Evolutionary conservation across 331 rosid genomes (phyloP), one percentile per base, ranked within the genome.

Genomic region (Pyrus hybrid): DNA sequence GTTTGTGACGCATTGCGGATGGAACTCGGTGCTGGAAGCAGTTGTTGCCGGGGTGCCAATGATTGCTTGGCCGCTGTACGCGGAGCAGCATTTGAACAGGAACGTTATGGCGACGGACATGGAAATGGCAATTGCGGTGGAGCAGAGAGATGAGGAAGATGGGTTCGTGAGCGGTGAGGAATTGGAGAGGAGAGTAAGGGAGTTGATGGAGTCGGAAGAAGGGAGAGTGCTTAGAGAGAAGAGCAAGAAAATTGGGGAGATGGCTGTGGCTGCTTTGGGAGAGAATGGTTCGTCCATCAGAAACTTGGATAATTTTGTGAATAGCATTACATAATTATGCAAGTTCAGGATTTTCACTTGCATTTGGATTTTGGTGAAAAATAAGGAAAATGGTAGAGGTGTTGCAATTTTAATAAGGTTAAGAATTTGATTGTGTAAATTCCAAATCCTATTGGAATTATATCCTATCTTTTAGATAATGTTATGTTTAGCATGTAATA

Each of bases 1-100:
- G 60, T 80, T 80, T 20, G 79, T 80, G 83, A 80, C 83, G 2
- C 83, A 74, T 16, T 80, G 79, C 3, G 75, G 79, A 9, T 80
- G 76, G 76, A 80, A 80, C 66, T 80, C 83, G 12, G 76, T 71
- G 56, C 68, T 76, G 2, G 84, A 81, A 30, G 77, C 81, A 0
- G 84, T 71, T 17, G 43, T 65, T 2, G 47, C 63, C 3, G 74
- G 81, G n/a, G 84, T 81, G 30, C 65, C 81, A 2, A 75, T 81
- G 68, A 51, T 76, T 14, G 81, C 81, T 10, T 81, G 84, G 84
- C 84, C 81, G 29, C 70, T 81, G 5, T 54, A 81, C 26, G 70
- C 84, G 0, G 77, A 81, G 77, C 84, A 81, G 73, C 73, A 76
- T 57, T 0, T 81, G 70, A 81, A 81, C 28, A 64, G 73, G 23